Base-by-base conservation (phyloP, 805 yeast species). In the Ogataea siamensis region DNA sequence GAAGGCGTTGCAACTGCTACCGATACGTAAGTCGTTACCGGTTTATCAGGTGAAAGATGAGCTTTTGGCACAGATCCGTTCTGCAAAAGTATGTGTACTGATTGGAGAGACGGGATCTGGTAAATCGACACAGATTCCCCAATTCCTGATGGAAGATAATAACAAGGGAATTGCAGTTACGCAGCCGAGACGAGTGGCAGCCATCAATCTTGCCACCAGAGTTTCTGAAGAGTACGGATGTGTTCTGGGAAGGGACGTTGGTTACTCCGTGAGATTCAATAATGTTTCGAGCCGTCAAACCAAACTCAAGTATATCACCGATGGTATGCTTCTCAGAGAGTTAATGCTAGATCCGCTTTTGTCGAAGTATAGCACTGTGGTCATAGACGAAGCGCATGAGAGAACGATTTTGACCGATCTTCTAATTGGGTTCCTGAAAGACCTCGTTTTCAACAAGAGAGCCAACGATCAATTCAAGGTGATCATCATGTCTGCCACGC, bases 301-400 rank as follows among this genome's bases (percentile, higher is more conserved):
- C 0, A 75, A 75, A 50, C 63, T 93, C 49, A 87, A 87, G 56
- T 93, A 87, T 56, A 66, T 91, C 31, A 93, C 99, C 0, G 99
- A 93, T 67, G 99, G 99, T 80, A 91, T 93, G 98, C 72, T 93
- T 14, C 64, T 93, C 39, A 75, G 99, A 57, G 98, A 93, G 59
- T 62, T 89, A 46, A 84, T 91, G 93, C 62, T 85, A 43, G 87
- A 86, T 53, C 74, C 76, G 2, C 55, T 63, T 8, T 63, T 93
- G 24, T 61, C 71, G 2, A 76, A 75, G 44, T 93, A 91, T 61
- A 69, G 83, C 18, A 81, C 88, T 0, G 73, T 93, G 7, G 70
- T 93, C 30, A 80, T 93, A 34, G 99, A 93, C 69, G 99, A 93
- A 67, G 99, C 98, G 3, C 99, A 93, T 67, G 99, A 93, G 66